Evolutionary conservation across 352 stramenopile genomes (phyloP).

Genomic region (Globisporangium mamillatum): DNA sequence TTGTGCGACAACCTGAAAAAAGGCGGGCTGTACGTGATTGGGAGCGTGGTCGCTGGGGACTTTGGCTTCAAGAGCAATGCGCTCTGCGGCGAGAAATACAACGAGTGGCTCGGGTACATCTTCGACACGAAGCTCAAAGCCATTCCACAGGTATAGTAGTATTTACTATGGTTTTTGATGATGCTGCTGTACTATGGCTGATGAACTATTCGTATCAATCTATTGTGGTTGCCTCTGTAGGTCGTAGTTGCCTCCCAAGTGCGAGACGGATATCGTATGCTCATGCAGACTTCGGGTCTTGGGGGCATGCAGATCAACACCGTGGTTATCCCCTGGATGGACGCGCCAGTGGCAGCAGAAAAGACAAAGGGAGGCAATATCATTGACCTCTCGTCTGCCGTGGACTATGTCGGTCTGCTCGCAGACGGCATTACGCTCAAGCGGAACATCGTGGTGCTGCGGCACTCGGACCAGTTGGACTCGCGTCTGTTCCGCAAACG

Average conservation of each 20-base stretch:
- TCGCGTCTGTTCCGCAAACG: slow-evolving; percentile 31
- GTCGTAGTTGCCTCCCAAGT: slow-evolving; percentile 43
- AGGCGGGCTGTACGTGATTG: slow-evolving; percentile 73
- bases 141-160: slow-evolving; percentile 35
- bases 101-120: slow-evolving; percentile 46
- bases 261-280: slow-evolving; percentile 55
- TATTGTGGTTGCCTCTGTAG: slow-evolving; percentile 17
- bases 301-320: slow-evolving; percentile 82
- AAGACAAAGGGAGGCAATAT: slow-evolving; percentile 5
- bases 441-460: slow-evolving; percentile 57
- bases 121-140: slow-evolving; percentile 49
- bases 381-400: slow-evolving; percentile 12
- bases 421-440: slow-evolving; percentile 48
- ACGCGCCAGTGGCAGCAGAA: slow-evolving; percentile 3
- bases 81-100: slow-evolving; percentile 34
- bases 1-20: slow-evolving; percentile 84
- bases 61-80: slow-evolving; percentile 30
- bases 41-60: slow-evolving; percentile 44
- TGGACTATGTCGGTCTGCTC: slow-evolving; percentile 47
- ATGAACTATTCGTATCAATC: slow-evolving; percentile 1
- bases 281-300: slow-evolving; percentile 64
- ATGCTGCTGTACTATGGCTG: neutral
- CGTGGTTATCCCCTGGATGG: slow-evolving; percentile 55
- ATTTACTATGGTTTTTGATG: neutral
- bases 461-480: slow-evolving; percentile 48